Percentiles rank a stretch among this genome's conserved stretches.
Evolutionary conservation across 1,284 basidiomycete genomes (phyloP).

Genomic region (Sparassis latifolia): DNA sequence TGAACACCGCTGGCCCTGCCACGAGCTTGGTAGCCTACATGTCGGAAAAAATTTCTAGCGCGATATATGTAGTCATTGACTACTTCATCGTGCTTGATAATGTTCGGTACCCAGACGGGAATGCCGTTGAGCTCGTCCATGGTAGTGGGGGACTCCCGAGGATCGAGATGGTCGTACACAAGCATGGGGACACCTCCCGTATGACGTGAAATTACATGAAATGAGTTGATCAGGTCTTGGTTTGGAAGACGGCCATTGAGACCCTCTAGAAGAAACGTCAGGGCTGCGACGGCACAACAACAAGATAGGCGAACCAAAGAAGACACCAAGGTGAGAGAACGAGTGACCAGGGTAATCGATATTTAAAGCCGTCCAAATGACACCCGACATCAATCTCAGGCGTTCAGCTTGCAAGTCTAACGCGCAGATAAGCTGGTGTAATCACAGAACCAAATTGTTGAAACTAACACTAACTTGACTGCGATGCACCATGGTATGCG

Average conservation of each 20-base stretch:
- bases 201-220: constrained; percentile 67
- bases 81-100: constrained; percentile 34
- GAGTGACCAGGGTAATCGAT: constrained; percentile 97
- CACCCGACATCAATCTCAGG: constrained; percentile 62
- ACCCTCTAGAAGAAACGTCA: constrained; percentile 60
- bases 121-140: constrained; percentile 25
- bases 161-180: constrained; percentile 71
- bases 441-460: background rate
- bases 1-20: constrained; percentile 74
- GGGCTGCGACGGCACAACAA: too few species aligned
- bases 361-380: constrained; percentile 93
- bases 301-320: constrained; percentile 60
- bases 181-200: constrained; percentile 69
- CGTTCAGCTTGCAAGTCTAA: constrained; percentile 63
- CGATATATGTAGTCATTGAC: constrained; percentile 49
- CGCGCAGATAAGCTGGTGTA: background rate
- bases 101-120: constrained; percentile 41
- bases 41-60: constrained; percentile 57
- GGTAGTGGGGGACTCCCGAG: constrained; percentile 32
- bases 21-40: constrained; percentile 62
- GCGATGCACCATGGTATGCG: constrained; percentile 69
- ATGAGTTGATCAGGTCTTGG: constrained; percentile 88
- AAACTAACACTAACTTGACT: constrained; percentile 47
- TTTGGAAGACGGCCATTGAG: constrained; percentile 93
- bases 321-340: constrained; percentile 88